These are phyloP conservation scores for Suillus variegatus DNA, from an alignment of 768 basidiomycete species.

Conservation along the genomic window DNA sequence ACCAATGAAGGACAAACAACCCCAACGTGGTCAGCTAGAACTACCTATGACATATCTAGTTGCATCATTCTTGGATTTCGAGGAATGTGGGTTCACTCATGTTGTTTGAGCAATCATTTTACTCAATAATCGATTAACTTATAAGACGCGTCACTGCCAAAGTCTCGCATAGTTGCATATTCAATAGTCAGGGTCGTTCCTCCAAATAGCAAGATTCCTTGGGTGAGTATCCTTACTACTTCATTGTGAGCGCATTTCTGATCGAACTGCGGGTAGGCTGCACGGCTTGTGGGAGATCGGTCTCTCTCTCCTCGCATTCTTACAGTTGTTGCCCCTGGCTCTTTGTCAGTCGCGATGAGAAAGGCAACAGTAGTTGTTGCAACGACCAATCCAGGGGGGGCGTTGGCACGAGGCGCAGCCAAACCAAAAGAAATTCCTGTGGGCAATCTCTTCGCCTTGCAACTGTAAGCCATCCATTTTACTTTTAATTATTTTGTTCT, in stretches of 20 bases:
- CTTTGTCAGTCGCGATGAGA: conserved; percentile 28
- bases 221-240: conserved; percentile 38
- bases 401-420: conserved; percentile 32
- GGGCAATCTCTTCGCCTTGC: conserved; percentile 52
- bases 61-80: conserved; percentile 58
- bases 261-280: conserved; percentile 13
- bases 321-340: conserved; percentile 43
- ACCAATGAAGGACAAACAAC: conserved; percentile 28
- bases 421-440: conserved; percentile 42
- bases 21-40: conserved; percentile 22
- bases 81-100: conserved; percentile 49
- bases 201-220: conserved; percentile 31
- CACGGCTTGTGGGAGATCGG: conserved; percentile 35
- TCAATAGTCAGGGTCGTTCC: conserved; percentile 34
- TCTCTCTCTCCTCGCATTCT: conserved; percentile 47
- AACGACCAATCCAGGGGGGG: conserved; percentile 48
- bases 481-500: not conserved
- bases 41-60: conserved; percentile 46
- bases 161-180: conserved; percentile 36
- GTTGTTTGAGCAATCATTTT: conserved; percentile 31
- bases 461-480: conserved; percentile 42
- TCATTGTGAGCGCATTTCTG: conserved; percentile 27
- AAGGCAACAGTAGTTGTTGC: conserved; percentile 46
- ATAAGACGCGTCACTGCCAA: conserved; percentile 37
- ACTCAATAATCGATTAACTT: conserved; percentile 33